phyloP scores from a whole-genome alignment of 2,329 filamentous ascomycete species.

The Hymenoscyphus repandus region DNA sequence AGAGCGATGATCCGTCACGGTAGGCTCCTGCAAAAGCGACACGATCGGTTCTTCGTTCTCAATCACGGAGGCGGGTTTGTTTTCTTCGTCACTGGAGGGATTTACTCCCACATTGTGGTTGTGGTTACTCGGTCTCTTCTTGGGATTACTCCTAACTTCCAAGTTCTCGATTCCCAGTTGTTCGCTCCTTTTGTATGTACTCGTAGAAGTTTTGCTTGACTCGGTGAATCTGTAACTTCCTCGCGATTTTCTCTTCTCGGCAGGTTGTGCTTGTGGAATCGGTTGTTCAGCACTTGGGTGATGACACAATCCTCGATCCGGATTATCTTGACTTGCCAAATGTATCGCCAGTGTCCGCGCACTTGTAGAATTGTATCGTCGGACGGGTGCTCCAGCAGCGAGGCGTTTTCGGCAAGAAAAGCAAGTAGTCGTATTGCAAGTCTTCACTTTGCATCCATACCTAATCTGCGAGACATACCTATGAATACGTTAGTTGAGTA shows the following conservation, averaged over 20 bases:
- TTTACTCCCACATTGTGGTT: too few species aligned
- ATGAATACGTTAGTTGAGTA: constrained; percentile 8
- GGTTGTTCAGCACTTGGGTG: constrained; percentile 18
- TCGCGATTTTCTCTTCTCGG: constrained; percentile 4
- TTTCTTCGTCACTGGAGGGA: not conserved
- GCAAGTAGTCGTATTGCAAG: constrained; percentile 72
- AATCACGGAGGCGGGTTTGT: not conserved
- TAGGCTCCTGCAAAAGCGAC: constrained; percentile 17
- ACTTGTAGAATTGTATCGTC: constrained; percentile 75
- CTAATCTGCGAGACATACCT: constrained; percentile 81
- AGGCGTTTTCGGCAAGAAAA: constrained; percentile 70
- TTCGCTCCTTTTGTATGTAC: too few species aligned
- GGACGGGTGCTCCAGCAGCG: constrained; percentile 61
- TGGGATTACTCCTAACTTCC: too few species aligned
- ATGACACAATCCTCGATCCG: constrained; percentile 63
- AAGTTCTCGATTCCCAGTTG: too few species aligned
- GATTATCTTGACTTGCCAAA: constrained; percentile 73
- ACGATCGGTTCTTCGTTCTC: not conserved
- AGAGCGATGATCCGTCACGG: constrained; percentile 52
- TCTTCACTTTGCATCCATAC: constrained; percentile 65
- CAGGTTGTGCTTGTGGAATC: not conserved
- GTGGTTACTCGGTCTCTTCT: too few species aligned
- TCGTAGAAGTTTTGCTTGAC: not conserved
- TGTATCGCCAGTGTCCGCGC: constrained; percentile 76
- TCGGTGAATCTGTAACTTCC: not conserved